Conservation (phyloP, 116 monocot species). For the Posidonia oceanica region DNA sequence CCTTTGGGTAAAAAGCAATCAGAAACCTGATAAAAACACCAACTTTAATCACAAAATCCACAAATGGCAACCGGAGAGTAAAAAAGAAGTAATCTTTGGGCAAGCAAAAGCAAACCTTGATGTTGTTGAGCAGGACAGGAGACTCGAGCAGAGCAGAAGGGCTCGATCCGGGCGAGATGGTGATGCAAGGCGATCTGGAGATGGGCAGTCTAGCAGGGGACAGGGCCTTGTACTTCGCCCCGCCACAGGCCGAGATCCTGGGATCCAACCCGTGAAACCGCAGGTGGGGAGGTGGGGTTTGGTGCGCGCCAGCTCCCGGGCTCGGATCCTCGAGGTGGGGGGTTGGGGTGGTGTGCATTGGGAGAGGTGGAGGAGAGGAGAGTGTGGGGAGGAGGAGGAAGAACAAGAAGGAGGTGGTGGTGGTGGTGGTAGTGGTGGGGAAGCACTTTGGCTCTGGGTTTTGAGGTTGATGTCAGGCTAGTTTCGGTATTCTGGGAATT, state of each 20-base stretch:
- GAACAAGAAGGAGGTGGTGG: background rate
- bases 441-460: background rate
- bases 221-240: constrained; percentile 61
- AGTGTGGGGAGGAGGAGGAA: background rate
- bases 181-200: constrained; percentile 48
- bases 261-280: constrained; percentile 6
- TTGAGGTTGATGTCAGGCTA: background rate
- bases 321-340: background rate
- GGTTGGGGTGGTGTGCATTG: constrained; percentile 1
- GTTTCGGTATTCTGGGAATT: background rate
- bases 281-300: background rate
- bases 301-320: background rate
- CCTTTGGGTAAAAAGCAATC: background rate
- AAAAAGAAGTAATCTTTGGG: background rate
- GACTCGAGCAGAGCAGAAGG: constrained; percentile 82
- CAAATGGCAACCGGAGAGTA: background rate
- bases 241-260: background rate
- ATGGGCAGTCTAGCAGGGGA: constrained; percentile 67
- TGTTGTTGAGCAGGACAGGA: constrained; percentile 76
- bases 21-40: background rate
- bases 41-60: background rate
- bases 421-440: background rate
- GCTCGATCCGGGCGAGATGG: constrained; percentile 66
- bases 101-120: constrained; percentile 41
- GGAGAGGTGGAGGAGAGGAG: constrained; percentile 2